A percentile compares a stretch with the other conserved stretches of the same genome.
phyloP scores from a whole-genome alignment of 2,329 filamentous ascomycete species.

The Macrophomina phaseolina region DNA sequence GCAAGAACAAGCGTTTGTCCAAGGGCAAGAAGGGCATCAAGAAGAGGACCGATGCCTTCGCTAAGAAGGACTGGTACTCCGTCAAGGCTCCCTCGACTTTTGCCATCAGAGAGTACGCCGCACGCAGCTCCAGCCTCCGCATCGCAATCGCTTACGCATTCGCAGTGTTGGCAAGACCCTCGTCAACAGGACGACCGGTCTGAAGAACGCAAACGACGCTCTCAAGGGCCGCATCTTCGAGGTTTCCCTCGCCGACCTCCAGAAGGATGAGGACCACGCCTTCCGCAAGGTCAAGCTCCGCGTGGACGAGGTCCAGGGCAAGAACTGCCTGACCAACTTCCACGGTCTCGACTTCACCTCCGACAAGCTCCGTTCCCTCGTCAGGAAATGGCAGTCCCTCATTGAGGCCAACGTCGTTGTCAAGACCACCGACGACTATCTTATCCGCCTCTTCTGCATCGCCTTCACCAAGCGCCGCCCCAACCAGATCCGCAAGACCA shows the following conservation, averaged over 20 bases:
- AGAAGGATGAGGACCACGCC: constrained; percentile 99
- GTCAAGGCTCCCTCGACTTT: constrained; percentile 98
- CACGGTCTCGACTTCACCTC: constrained; percentile 99
- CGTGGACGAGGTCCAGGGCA: constrained; percentile 98
- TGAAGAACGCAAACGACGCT: constrained; percentile 99
- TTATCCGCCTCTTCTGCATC: constrained; percentile 97
- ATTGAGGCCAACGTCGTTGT: constrained; percentile 99
- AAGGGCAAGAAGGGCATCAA: constrained; percentile 99
- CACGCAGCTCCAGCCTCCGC: constrained; percentile 25
- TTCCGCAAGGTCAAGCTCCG: constrained; percentile 99
- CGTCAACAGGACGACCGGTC: constrained; percentile 98
- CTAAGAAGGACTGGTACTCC: constrained; percentile 98
- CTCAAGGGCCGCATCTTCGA: constrained; percentile 99
- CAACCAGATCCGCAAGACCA: constrained; percentile 99
- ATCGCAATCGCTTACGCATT: constrained; percentile 36
- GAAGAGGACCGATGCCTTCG: constrained; percentile 99
- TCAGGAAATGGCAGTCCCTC: constrained; percentile 99
- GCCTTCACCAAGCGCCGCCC: constrained; percentile 99
- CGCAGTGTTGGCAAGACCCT: constrained; percentile 98
- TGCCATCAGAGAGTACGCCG: constrained; percentile 89
- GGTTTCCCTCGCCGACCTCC: constrained; percentile 97
- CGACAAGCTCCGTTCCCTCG: constrained; percentile 98
- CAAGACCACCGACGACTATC: constrained; percentile 99
- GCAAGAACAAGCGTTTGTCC: constrained; percentile 99
- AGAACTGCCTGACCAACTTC: constrained; percentile 99